Conservation (phyloP, 2,329 filamentous ascomycete genomes). For the Corynespora cassiicola region DNA sequence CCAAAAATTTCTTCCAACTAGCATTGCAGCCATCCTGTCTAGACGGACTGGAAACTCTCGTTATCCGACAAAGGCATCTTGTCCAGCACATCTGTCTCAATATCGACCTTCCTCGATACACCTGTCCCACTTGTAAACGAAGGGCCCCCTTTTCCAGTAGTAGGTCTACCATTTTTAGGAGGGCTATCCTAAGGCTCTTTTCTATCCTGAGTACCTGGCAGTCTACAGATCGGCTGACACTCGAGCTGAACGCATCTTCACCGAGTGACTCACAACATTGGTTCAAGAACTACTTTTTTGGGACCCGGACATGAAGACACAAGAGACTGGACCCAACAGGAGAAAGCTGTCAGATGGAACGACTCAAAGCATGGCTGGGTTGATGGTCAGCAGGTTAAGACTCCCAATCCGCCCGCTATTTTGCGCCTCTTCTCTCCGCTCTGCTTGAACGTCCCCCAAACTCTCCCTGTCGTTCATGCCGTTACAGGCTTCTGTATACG, state of each 20-base stretch:
- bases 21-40: slow-evolving; percentile 23
- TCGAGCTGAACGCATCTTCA: slow-evolving; percentile 27
- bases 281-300: slow-evolving; percentile 28
- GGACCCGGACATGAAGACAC: slow-evolving; percentile 26
- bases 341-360: slow-evolving; percentile 24
- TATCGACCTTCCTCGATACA: slow-evolving; percentile 26
- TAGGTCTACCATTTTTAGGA: slow-evolving; percentile 19
- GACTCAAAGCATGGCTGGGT: slow-evolving; percentile 25
- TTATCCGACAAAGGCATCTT: slow-evolving; percentile 27
- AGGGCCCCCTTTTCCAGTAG: slow-evolving; percentile 12
- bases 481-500: slow-evolving; percentile 23
- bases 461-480: slow-evolving; percentile 21
- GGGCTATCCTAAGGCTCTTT: slow-evolving; percentile 22
- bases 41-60: slow-evolving; percentile 20
- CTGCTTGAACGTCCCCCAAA: slow-evolving; percentile 18
- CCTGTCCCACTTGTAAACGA: slow-evolving; percentile 20
- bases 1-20: slow-evolving; percentile 24
- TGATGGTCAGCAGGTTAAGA: slow-evolving; percentile 20
- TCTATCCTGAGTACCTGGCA: slow-evolving; percentile 27
- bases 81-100: slow-evolving; percentile 26
- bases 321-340: slow-evolving; percentile 21
- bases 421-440: slow-evolving; percentile 22
- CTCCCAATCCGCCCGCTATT: slow-evolving; percentile 16
- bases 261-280: slow-evolving; percentile 27
- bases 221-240: slow-evolving; percentile 22